These are phyloP conservation scores for Medicago lupulina DNA, from an alignment of 306 rosid species.

Conservation along the genomic window DNA sequence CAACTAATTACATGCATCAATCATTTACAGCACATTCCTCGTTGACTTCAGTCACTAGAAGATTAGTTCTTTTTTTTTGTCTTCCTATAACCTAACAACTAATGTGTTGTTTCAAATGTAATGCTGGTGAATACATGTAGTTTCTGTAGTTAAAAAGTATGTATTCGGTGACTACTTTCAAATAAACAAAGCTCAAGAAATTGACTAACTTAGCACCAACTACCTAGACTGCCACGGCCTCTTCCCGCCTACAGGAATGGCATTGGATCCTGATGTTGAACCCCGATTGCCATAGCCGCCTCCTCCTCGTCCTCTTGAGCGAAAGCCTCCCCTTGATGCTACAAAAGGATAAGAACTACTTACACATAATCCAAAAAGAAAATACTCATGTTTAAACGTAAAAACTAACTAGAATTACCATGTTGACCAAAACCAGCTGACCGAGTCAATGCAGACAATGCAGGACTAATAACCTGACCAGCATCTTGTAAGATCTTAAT, in stretches of 20 bases:
- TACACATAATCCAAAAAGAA: slow-evolving; percentile 9
- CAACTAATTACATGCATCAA: slow-evolving; percentile 29
- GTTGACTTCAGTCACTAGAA: slow-evolving; percentile 31
- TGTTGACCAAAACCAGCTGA: slow-evolving; percentile 63
- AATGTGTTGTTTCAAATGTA: slow-evolving; percentile 33
- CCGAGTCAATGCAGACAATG: slow-evolving; percentile 64
- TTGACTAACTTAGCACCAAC: slow-evolving; percentile 20
- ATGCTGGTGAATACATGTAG: slow-evolving; percentile 9
- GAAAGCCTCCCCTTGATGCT: slow-evolving; percentile 77
- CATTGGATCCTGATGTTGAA: slow-evolving; percentile 75
- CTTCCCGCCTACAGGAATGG: slow-evolving; percentile 67
- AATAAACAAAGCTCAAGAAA: background rate
- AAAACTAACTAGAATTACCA: slow-evolving; percentile 52
- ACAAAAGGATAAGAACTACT: slow-evolving; percentile 18
- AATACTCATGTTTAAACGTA: background rate
- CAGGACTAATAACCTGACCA: slow-evolving; percentile 74
- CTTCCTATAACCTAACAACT: slow-evolving; percentile 36
- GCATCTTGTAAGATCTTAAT: slow-evolving; percentile 86
- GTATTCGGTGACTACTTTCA: background rate
- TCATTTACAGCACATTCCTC: slow-evolving; percentile 27
- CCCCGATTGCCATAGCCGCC: slow-evolving; percentile 72
- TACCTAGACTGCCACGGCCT: slow-evolving; percentile 61
- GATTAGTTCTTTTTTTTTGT: slow-evolving; percentile 18
- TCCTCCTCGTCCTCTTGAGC: slow-evolving; percentile 77
- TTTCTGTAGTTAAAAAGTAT: background rate